Conservation (phyloP, 352 stramenopile genomes). For the Blastocystis sp. region DNA sequence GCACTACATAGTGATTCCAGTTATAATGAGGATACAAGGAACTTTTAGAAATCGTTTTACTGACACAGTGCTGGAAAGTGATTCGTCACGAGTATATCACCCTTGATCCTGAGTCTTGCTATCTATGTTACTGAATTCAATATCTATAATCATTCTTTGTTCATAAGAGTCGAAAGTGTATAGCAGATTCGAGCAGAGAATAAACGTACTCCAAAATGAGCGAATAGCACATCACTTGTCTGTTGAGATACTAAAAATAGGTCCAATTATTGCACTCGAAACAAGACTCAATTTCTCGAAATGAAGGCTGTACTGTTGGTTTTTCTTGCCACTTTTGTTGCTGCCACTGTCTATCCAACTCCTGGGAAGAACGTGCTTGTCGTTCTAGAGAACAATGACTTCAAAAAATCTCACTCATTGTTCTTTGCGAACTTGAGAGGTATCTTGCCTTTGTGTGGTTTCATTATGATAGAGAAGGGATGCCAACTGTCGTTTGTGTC, state of each 20-base stretch:
- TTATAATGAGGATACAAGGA: too few species aligned
- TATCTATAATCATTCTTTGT: too few species aligned
- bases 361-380: slow-evolving; percentile 25
- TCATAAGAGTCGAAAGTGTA: too few species aligned
- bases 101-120: too few species aligned
- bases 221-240: background rate
- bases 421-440: slow-evolving; percentile 17
- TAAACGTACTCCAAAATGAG: too few species aligned
- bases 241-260: background rate
- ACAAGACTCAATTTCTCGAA: background rate
- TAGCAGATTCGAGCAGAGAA: too few species aligned
- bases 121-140: too few species aligned
- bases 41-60: too few species aligned
- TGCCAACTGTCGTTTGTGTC: background rate
- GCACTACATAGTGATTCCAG: too few species aligned
- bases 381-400: background rate
- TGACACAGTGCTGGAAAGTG: too few species aligned
- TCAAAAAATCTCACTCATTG: background rate
- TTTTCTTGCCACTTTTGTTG: background rate
- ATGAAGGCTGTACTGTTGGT: slow-evolving; percentile 7
- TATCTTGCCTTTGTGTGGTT: background rate
- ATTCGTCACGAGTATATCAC: too few species aligned
- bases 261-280: background rate
- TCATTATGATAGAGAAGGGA: background rate
- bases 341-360: background rate